Evolutionary conservation across 2,329 filamentous ascomycete genomes (phyloP).

Genomic region (Plectosphaerella plurivora): DNA sequence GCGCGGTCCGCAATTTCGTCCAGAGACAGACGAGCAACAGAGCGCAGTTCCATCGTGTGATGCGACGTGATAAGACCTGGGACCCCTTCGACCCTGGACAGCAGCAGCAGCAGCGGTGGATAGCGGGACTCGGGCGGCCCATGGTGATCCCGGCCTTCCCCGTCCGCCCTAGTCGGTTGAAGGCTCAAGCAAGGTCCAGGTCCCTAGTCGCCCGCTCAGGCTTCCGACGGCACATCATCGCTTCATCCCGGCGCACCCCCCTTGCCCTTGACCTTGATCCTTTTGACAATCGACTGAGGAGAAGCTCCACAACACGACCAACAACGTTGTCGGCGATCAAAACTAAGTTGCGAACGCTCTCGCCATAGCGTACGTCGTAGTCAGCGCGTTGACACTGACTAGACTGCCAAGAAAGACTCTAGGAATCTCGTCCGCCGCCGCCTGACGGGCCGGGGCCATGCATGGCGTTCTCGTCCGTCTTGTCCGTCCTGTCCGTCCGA

Average conservation of each 20-base stretch:
- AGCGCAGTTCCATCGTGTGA: conserved; percentile 7
- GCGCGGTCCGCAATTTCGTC: conserved; percentile 2
- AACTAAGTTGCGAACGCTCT: not conserved
- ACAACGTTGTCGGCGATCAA: not conserved
- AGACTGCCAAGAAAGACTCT: no score
- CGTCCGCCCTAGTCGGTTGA: not conserved
- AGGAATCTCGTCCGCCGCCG: no score
- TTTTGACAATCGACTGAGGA: not conserved
- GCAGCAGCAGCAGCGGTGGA: not conserved
- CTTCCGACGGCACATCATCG: conserved; percentile 3
- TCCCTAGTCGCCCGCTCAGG: not conserved
- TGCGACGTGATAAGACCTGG: conserved; percentile 10
- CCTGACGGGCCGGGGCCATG: no score
- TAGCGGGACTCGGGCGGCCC: not conserved
- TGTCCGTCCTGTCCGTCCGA: no score
- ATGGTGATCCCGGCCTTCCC: not conserved
- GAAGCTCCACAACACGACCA: no score
- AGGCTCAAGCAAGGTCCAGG: not conserved
- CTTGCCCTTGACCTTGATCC: not conserved
- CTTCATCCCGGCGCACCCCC: conserved; percentile 1
- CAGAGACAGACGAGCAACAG: not conserved
- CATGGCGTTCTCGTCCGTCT: no score
- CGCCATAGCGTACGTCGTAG: not conserved
- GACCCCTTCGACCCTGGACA: not conserved
- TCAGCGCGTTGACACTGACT: not conserved